Percentiles rank a stretch among this genome's conserved stretches.
Evolutionary conservation across 768 basidiomycete genomes (phyloP).

Genomic region (Agaricus sinodeliciosus): DNA sequence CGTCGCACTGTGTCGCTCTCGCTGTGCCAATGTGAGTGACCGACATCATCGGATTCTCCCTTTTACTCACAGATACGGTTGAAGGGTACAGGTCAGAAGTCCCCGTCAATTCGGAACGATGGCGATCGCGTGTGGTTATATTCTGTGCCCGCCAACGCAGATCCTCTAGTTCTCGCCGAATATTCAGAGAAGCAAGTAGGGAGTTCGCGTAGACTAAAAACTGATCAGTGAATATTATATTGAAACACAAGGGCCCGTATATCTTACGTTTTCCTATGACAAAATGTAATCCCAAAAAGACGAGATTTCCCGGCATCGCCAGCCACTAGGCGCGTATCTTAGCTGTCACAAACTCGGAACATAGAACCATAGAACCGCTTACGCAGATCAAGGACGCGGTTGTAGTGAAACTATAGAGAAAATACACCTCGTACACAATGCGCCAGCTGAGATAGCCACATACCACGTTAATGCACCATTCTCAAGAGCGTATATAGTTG

Average conservation of each 20-base stretch:
- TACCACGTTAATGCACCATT: constrained; percentile 45
- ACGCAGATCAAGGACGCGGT: constrained; percentile 37
- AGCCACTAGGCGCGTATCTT: constrained; percentile 27
- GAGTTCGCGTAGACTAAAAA: constrained; percentile 30
- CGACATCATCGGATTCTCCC: too few relatives aligned
- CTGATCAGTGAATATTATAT: background rate
- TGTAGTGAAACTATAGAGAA: constrained; percentile 28
- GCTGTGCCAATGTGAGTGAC: background rate
- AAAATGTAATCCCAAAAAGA: constrained; percentile 43
- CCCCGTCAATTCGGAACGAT: background rate
- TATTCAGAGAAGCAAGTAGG: constrained; percentile 20
- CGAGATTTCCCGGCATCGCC: constrained; percentile 31
- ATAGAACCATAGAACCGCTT: constrained; percentile 13
- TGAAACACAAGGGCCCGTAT: background rate
- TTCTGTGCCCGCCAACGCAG: constrained; percentile 4
- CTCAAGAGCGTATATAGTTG: constrained; percentile 48
- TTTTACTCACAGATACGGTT: background rate
- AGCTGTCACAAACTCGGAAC: background rate
- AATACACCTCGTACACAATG: background rate
- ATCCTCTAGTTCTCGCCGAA: constrained; percentile 6
- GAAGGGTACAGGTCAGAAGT: background rate
- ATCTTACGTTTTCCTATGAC: constrained; percentile 38
- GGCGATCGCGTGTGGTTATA: background rate
- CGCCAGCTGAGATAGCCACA: constrained; percentile 1
- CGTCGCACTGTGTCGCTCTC: background rate